Base-by-base conservation (phyloP, 176 grass and related monocot genomes). In the Puya raimondii region DNA sequence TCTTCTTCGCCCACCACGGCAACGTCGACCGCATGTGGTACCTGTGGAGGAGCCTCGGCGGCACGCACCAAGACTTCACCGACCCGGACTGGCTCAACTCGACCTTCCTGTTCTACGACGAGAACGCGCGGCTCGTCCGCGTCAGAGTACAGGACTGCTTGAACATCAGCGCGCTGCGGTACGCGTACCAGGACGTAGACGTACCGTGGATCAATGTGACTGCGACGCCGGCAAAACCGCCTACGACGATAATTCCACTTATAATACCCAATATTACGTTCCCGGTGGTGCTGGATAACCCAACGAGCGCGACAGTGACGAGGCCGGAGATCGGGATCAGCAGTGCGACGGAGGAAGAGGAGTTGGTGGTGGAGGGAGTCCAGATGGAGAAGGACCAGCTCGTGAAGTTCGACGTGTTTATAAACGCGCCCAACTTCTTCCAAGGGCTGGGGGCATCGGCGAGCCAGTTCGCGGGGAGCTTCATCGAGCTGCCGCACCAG, bases 391-490 rank as follows among this genome's bases (percentile, higher is more conserved):
- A 66, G 22, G 63, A 10, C 72, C 49, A 49, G 67, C 84, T 53
- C 72, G 42, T 94, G 75, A 85, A 94, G 83, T 89, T 94, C 79
- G 91, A 94, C 64, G 91, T 87, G 50, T 76, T 63, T 29, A 68
- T 94, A 22, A 94, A 89, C 68, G 48, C 25, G 12, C 11, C 51
- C 0, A 66, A 82, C 1, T 13, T 48, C 1, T 13, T 48, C 26
- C 78, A 71, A 5, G 76, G 22, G 8, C 63, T 63, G n/a, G n/a
- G n/a, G n/a, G n/a, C n/a, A n/a, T n/a, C n/a, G n/a, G n/a, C 63
- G 1, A 76, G 66, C 22, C 79, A 80, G 73, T 84, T 85, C 59
- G 91, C 87, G 7, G 91, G 87, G 10, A 90, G 87, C 79, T 52
- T 90, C 50, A 70, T 70, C 33, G 18, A 84, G 1, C 17, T 83